Conservation (phyloP, 176 grass and related monocot species). For the Zoysia japonica region DNA sequence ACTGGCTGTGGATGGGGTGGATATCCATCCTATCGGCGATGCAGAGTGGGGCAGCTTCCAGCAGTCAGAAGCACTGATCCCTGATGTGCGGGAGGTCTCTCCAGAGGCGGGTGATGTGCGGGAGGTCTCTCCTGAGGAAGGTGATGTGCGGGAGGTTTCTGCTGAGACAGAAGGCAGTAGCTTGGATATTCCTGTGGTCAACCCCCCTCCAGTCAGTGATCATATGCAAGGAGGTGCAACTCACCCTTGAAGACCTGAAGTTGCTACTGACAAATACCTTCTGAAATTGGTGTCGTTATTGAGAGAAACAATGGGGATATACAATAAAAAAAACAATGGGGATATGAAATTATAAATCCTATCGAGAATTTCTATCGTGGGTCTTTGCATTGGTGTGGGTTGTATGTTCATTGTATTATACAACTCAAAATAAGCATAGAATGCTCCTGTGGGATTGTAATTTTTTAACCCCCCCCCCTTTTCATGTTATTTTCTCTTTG, state of each 20-base stretch:
- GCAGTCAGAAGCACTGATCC: conserved; percentile 58
- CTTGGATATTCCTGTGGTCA: conserved; percentile 84
- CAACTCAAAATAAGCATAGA: conserved; percentile 37
- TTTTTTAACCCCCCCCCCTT: not conserved
- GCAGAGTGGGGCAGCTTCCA: conserved; percentile 58
- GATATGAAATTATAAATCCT: conserved; percentile 35
- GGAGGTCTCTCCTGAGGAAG: conserved; percentile 43
- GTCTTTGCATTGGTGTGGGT: conserved; percentile 19
- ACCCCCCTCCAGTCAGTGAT: conserved; percentile 49
- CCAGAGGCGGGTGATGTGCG: conserved; percentile 67
- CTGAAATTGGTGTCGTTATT: conserved; percentile 40
- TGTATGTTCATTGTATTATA: conserved; percentile 59
- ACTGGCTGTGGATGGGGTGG: conserved; percentile 64
- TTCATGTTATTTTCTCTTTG: not conserved
- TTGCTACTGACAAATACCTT: conserved; percentile 12
- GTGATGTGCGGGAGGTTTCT: conserved; percentile 84
- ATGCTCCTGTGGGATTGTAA: conserved; percentile 39
- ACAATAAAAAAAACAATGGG: not conserved
- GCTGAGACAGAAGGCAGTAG: conserved; percentile 50
- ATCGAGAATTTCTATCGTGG: conserved; percentile 19
- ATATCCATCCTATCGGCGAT: conserved; percentile 68
- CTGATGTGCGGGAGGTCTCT: conserved; percentile 85
- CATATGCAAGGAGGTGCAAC: conserved; percentile 53
- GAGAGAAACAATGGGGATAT: conserved; percentile 34
- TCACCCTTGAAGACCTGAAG: conserved; percentile 44